Base-by-base conservation (phyloP, 2,329 filamentous ascomycete genomes). In the Metarhizium guizhouense region DNA sequence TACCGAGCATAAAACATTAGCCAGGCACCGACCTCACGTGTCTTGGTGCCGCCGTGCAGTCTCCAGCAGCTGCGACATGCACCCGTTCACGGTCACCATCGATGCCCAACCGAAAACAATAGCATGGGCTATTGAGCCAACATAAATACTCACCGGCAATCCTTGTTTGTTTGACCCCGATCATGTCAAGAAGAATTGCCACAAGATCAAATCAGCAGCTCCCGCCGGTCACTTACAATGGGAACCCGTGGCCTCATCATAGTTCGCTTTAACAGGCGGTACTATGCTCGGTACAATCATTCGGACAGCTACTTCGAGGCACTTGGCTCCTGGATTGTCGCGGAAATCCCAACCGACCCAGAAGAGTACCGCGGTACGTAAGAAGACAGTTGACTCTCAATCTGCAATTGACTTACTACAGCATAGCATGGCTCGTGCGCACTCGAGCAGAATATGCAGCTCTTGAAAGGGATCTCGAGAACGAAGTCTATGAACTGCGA, bases 231-330 rank as follows among this genome's bases (percentile, higher is more conserved):
- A 50, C 48, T 5, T 29, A 38, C 49, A 29, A 60, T 60, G 59
- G 59, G 56, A 25, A 59, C 57, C 6, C 57, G 53, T n/a, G 59
- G 53, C 20, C 56, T 57, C 47, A 51, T 56, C 18, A 51, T 60
- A 16, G 55, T 59, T 38, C 54, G 59, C 50, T 59, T 57, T 50
- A 54, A 49, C 47, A 20, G 50, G 52, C 57, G 59, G 1, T 60
- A 60, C 52, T 59, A 57, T 54, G 54, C 52, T 36, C 49, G 40
- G 18, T 54, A 52, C 40, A 29, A 52, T 18, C 54, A 47, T 14
- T 38, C 14, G 29, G 54, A 58, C 47, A 48, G 48, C 49, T 58
- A 56, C 45, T 54, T 42, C n/a, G 53, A 57, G 29, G 49, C 40
- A 13, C 53, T 58, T 11, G 57, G 57, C 25, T 43, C 55, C 11